Evolutionary conservation across 2,329 filamentous ascomycete genomes (phyloP).

Genomic region (Beauveria medogensis): DNA sequence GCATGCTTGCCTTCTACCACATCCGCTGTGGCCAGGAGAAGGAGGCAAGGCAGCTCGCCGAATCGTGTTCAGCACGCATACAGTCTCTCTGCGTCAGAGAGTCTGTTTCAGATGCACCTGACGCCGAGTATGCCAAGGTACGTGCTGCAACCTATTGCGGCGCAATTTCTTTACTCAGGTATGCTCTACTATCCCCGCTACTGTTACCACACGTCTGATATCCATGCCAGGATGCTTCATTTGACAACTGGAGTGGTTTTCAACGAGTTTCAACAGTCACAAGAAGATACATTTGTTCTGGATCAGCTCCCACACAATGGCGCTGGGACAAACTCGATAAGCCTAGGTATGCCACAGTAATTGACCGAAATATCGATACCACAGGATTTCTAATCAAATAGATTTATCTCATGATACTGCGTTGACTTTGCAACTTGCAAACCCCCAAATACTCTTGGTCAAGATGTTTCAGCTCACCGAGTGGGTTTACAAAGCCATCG

Average conservation of each 20-base stretch:
- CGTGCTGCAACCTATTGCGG: constrained; percentile 10
- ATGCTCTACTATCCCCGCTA: not conserved
- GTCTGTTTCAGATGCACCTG: not conserved
- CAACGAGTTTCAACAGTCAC: not conserved
- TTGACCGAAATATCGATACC: not conserved
- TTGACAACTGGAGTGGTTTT: not conserved
- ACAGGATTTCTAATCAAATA: not conserved
- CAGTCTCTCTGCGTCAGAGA: not conserved
- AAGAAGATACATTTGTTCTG: not conserved
- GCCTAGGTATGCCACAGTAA: not conserved
- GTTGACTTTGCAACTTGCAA: not conserved
- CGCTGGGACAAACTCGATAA: not conserved
- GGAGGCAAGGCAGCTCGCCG: constrained; percentile 7
- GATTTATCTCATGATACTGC: not conserved
- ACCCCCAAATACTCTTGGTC: constrained; percentile 4
- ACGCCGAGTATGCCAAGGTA: constrained; percentile 4
- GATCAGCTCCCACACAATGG: not conserved
- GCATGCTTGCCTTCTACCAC: constrained; percentile 11
- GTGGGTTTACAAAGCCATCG: constrained; percentile 13
- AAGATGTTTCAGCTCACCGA: constrained; percentile 15
- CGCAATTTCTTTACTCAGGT: constrained; percentile 13
- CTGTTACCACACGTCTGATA: not conserved
- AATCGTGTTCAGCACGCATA: not conserved
- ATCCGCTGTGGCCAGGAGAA: constrained; percentile 6
- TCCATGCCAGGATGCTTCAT: not conserved